These are phyloP conservation scores for Fusarium oligoseptatum DNA, from an alignment of 2,329 filamentous ascomycete genomes.

Conservation along the genomic window DNA sequence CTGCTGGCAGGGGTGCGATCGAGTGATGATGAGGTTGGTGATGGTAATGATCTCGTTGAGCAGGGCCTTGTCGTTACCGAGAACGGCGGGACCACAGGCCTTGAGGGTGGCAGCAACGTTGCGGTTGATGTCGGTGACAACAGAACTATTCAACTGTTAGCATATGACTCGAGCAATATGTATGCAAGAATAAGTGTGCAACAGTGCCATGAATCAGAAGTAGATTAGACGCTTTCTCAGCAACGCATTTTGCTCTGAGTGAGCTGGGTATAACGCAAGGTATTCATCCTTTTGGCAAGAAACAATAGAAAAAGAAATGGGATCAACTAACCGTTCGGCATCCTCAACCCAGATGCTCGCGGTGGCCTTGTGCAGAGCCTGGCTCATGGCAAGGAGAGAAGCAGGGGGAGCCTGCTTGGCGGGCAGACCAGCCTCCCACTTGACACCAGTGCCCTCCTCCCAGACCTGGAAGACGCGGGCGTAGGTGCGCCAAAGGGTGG, in stretches of 20 bases:
- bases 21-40: constrained; percentile 84
- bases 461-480: constrained; percentile 90
- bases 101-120: constrained; percentile 92
- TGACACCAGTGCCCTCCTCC: constrained; percentile 79
- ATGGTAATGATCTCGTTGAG: constrained; percentile 83
- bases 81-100: constrained; percentile 87
- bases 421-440: constrained; percentile 91
- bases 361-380: constrained; percentile 87
- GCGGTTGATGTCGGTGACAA: constrained; percentile 95
- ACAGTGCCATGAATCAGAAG: constrained; percentile 51
- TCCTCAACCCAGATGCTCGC: constrained; percentile 90
- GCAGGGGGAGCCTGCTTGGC: constrained; percentile 82
- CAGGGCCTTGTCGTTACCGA: constrained; percentile 70
- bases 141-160: constrained; percentile 73
- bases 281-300: constrained; percentile 79
- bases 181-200: constrained; percentile 42
- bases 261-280: constrained; percentile 98
- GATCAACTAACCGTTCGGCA: constrained; percentile 84
- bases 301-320: constrained; percentile 35
- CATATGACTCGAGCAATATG: constrained; percentile 34
- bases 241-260: constrained; percentile 95
- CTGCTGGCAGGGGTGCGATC: constrained; percentile 92
- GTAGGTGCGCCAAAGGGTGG: constrained; percentile 93
- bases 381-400: constrained; percentile 86
- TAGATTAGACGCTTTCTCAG: constrained; percentile 80